phyloP scores from a whole-genome alignment of 768 basidiomycete genomes.

The Lactarius sanguifluus region DNA sequence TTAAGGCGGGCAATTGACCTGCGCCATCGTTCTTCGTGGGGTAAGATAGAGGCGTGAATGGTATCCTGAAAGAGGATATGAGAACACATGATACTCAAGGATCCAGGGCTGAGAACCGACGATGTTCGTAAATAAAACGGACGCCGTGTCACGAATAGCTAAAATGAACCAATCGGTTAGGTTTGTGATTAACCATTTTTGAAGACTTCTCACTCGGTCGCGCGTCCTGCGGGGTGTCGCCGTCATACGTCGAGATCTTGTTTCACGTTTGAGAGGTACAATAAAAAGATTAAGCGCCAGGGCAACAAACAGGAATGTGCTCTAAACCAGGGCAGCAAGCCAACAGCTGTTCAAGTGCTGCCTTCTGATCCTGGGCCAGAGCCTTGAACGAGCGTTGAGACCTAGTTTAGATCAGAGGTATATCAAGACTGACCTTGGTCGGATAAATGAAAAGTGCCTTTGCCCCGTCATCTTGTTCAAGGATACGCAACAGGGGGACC shows the following conservation, averaged over 20 bases:
- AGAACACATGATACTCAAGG: conserved; percentile 28
- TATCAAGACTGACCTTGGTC: conserved; percentile 58
- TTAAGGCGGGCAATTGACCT: conserved; percentile 40
- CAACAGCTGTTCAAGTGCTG: conserved; percentile 66
- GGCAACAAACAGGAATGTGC: conserved; percentile 48
- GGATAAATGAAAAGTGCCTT: conserved; percentile 88
- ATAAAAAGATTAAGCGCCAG: neutral
- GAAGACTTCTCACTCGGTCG: conserved; percentile 49
- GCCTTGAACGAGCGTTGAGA: conserved; percentile 48
- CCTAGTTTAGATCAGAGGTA: neutral
- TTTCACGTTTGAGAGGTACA: neutral
- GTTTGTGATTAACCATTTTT: neutral
- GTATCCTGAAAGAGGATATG: conserved; percentile 56
- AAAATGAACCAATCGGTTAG: conserved; percentile 6
- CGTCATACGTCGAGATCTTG: conserved; percentile 80
- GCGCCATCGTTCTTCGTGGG: conserved; percentile 83
- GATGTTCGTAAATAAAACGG: conserved; percentile 88
- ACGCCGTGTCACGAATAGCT: conserved; percentile 72
- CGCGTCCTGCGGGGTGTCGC: conserved; percentile 75
- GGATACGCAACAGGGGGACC: conserved; percentile 67
- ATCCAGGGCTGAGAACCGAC: conserved; percentile 38
- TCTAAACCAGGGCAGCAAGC: conserved; percentile 59
- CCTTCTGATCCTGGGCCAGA: conserved; percentile 83
- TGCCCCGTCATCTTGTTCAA: conserved; percentile 58
- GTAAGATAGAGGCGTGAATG: conserved; percentile 81